Conservation (phyloP, 1,284 basidiomycete genomes). For the Veloboletus limbatus region DNA sequence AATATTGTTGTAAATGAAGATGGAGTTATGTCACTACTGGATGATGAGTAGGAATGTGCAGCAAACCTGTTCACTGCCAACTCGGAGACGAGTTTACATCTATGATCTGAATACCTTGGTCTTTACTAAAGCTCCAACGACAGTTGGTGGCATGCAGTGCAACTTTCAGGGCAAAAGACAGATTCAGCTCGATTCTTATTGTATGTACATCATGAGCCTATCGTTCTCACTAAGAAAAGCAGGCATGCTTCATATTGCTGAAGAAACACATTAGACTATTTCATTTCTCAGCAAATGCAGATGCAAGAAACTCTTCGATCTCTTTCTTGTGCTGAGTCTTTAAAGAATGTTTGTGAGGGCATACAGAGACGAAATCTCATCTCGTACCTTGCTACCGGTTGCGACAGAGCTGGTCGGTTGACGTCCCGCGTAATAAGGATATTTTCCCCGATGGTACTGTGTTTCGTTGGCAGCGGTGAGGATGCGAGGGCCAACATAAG, state of each 20-base stretch:
- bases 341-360: slow-evolving; percentile 3
- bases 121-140: not conserved
- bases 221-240: slow-evolving; percentile 8
- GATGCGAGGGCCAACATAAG: slow-evolving; percentile 87
- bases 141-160: not conserved
- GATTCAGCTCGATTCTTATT: not conserved
- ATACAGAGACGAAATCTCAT: not conserved
- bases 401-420: slow-evolving; percentile 88
- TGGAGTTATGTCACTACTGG: slow-evolving; percentile 32
- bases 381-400: slow-evolving; percentile 79
- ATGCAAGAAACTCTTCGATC: slow-evolving; percentile 67
- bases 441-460: slow-evolving; percentile 87
- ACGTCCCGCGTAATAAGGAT: slow-evolving; percentile 83
- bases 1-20: slow-evolving; percentile 34
- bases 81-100: not conserved
- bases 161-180: too few species aligned
- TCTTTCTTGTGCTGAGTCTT: slow-evolving; percentile 83
- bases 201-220: slow-evolving; percentile 4
- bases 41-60: slow-evolving; percentile 9
- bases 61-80: not conserved
- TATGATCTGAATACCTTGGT: not conserved
- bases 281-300: slow-evolving; percentile 46
- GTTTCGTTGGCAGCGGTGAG: slow-evolving; percentile 82
- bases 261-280: not conserved
- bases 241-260: not conserved